Conservation (phyloP, 2,329 filamentous ascomycete species). For the Coniella vitis region DNA sequence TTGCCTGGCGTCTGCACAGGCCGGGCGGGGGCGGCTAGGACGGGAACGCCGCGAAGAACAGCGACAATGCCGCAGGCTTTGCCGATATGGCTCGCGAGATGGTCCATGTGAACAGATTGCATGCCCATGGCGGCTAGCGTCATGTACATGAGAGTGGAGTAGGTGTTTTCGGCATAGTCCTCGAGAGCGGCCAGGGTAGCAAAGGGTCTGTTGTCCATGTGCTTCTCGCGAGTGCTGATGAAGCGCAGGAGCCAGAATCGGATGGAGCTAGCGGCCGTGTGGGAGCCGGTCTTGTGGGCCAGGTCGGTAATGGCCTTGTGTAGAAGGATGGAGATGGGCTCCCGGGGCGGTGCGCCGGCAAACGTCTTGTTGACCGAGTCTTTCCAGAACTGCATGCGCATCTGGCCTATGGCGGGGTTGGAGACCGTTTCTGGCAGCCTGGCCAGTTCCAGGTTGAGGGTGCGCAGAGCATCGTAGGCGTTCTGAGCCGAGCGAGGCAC, state of each 20-base stretch:
- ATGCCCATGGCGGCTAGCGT: constrained; percentile 74
- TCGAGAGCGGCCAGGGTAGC: constrained; percentile 67
- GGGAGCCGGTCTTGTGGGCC: constrained; percentile 33
- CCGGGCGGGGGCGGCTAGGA: constrained; percentile 73
- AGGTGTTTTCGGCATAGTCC: constrained; percentile 88
- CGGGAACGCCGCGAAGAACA: constrained; percentile 76
- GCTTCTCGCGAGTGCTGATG: constrained; percentile 72
- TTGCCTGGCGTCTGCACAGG: constrained; percentile 37
- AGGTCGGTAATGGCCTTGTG: constrained; percentile 63
- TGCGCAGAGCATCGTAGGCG: constrained; percentile 83
- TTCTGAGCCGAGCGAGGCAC: constrained; percentile 68
- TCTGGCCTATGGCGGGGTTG: constrained; percentile 74
- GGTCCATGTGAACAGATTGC: constrained; percentile 77
- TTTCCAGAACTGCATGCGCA: constrained; percentile 94
- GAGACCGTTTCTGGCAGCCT: constrained; percentile 85
- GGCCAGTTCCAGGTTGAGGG: constrained; percentile 88
- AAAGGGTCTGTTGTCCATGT: constrained; percentile 79
- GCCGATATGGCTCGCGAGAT: constrained; percentile 89
- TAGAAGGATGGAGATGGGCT: constrained; percentile 83
- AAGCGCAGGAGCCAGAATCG: constrained; percentile 72
- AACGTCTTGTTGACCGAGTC: constrained; percentile 77
- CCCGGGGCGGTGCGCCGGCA: constrained; percentile 71
- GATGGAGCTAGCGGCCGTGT: constrained; percentile 41
- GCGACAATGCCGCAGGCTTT: constrained; percentile 88
- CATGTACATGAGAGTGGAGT: constrained; percentile 85